Evolutionary conservation across 805 yeast genomes (phyloP).

Genomic region (Saccharomycopsis synnaedendra): DNA sequence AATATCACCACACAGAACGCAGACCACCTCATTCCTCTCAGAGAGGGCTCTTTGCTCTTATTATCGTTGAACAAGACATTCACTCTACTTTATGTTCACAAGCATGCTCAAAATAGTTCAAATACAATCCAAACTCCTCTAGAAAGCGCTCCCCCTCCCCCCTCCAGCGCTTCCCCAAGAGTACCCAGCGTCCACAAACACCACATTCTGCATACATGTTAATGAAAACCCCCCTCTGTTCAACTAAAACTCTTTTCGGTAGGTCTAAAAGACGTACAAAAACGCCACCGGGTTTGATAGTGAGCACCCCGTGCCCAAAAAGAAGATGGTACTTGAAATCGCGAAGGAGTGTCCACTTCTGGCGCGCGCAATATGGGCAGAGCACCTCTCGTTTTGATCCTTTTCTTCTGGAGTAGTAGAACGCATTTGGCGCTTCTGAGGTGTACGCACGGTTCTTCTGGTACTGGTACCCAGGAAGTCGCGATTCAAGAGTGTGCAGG

Average conservation of each 20-base stretch:
- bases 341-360: slow-evolving; percentile 17
- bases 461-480: background rate
- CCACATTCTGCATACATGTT: slow-evolving; percentile 7
- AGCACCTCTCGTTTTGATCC: slow-evolving; percentile 2
- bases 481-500: background rate
- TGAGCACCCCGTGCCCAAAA: slow-evolving; percentile 12
- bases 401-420: background rate
- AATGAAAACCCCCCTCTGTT: background rate
- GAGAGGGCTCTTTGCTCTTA: too few relatives aligned
- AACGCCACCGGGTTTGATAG: background rate
- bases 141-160: slow-evolving; percentile 2
- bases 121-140: slow-evolving; percentile 9
- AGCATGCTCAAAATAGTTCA: slow-evolving; percentile 9
- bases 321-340: slow-evolving; percentile 18
- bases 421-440: background rate
- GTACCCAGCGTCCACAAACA: slow-evolving; percentile 9
- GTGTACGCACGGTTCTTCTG: background rate
- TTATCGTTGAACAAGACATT: too few relatives aligned
- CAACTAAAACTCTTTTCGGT: background rate
- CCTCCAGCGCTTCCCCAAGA: slow-evolving; percentile 4
- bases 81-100: background rate
- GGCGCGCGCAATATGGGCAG: slow-evolving; percentile 7
- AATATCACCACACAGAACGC: too few relatives aligned
- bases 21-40: too few relatives aligned
- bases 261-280: slow-evolving; percentile 8